Base-by-base conservation (phyloP, 2,329 filamentous ascomycete genomes). In the Aspergillus ruber region DNA sequence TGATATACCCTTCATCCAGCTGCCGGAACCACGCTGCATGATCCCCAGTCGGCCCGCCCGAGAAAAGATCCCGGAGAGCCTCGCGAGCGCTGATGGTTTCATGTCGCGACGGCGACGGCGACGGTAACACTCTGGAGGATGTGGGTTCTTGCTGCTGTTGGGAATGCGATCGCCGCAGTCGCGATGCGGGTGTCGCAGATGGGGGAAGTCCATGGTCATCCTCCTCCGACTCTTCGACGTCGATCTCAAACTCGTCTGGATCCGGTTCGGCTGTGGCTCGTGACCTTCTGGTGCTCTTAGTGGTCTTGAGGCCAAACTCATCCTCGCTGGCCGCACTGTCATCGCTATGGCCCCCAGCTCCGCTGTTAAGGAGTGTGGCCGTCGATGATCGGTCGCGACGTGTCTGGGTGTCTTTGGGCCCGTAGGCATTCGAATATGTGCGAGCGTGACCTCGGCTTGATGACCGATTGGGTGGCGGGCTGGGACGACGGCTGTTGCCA, bases 1-100 rank as follows among this genome's bases (percentile, higher is more conserved):
- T 97, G 69, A 97, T 90, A 66, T 90, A 96, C 51, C 90, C 89
- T 68, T 98, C 93, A 66, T 98, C 93, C 50, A 98, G 74, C 70
- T 95, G 90, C 56, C 84, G 84, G 68, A 98, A 95, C 71, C 94
- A 82, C 41, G 86, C 89, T 8, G 88, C 86, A 40, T 94, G 90
- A 65, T 98, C 93, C 44, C 95, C 89, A 1, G 86, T 80, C 3
- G 66, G 61, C 13, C 86, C 79, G 1, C 83, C 82, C 21, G 80
- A 87, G 56, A 95, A 83, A 7, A 98, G 74, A 62, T 91, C 86
- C 48, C 84, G 83, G 49, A 96, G 82, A 0, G 90, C 86, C 25
- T 83, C 86, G 17, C 83, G 80, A 9, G 88, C 88, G 23, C 82
- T 87, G n/a, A 89, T 72, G 38, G 78, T 56, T 6, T 53, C 53